Base-by-base conservation (phyloP, 2,329 filamentous ascomycete species). In the Coleophoma eucalyptorum region DNA sequence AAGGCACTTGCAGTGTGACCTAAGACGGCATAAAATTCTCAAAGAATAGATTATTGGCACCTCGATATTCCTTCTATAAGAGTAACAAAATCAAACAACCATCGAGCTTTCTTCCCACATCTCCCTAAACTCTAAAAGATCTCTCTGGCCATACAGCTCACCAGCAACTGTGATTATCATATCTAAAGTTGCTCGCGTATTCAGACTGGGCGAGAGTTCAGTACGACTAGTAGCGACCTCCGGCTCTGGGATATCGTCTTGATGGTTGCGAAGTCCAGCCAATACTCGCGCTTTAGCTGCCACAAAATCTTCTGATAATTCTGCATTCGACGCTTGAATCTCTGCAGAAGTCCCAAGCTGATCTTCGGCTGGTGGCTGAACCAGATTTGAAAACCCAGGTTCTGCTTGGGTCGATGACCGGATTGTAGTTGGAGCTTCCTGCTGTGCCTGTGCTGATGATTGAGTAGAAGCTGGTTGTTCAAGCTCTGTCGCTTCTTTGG, bases 131-230 rank as follows among this genome's bases (percentile, higher is more conserved):
- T 88, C 83, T 45, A 97, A 77, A 55, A 97, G 70, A 68, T 97
- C 93, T 57, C 86, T 79, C 70, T 97, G 93, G 1, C 93, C 91
- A 69, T 92, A 97, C 58, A 89, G 83, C 69, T 96, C 91, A 60
- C 90, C 92, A 44, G 88, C 86, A 34, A 97, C 79, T 0, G 89
- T 94, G 58, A 97, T 74, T 48, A 97, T 89, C 90, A 96, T 96
- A 69, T 95, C 92, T 33, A 97, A 75, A 38, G 90, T 91, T n/a
- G 84, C 86, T 60, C 53, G 72, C 56, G 52, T 70, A 66, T 51
- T 78, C 69, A 50, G 65, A 46, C 19, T 11, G n/a, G 26, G 18
- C 20, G 31, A 13, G 37, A 21, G 16, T 35, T 46, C 48, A 31
- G 44, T 37, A 5, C 26, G 66, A 42, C n/a, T 11, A 16, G 26